Evolutionary conservation across 1,139 yeast genomes (phyloP).

Genomic region (Blastobotrys apis): DNA sequence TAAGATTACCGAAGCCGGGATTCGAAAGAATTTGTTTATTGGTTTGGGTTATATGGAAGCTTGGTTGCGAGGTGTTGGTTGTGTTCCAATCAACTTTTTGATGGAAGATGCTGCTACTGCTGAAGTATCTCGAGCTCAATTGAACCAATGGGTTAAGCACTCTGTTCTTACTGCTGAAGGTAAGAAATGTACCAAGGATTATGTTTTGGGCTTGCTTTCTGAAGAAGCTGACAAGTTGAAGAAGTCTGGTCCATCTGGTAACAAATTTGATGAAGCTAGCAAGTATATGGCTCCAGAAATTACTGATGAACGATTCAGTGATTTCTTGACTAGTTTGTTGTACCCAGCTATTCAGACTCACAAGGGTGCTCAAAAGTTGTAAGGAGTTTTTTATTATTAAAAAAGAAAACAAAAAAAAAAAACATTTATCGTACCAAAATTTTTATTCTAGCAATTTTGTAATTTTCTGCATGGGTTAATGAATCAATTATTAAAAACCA

Average conservation of each 20-base stretch:
- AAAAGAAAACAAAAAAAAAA: neutral
- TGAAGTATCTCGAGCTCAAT: slow-evolving; percentile 76
- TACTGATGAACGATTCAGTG: slow-evolving; percentile 59
- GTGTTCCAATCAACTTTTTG: slow-evolving; percentile 76
- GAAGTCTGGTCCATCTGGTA: slow-evolving; percentile 49
- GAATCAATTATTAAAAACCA: too few relatives aligned
- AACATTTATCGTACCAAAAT: neutral
- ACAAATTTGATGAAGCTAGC: slow-evolving; percentile 50
- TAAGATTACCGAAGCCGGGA: slow-evolving; percentile 65
- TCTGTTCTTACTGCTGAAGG: slow-evolving; percentile 57
- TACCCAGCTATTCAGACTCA: slow-evolving; percentile 30
- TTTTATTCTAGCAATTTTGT: too few relatives aligned
- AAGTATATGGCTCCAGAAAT: slow-evolving; percentile 63
- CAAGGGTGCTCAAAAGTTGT: slow-evolving; percentile 24
- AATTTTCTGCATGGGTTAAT: too few relatives aligned
- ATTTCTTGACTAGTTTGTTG: slow-evolving; percentile 53
- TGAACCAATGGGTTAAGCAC: slow-evolving; percentile 83
- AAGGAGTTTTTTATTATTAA: slow-evolving; percentile 7
- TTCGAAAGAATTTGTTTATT: slow-evolving; percentile 64
- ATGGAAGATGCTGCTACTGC: slow-evolving; percentile 92
- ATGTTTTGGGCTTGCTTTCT: slow-evolving; percentile 50
- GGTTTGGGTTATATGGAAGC: slow-evolving; percentile 79
- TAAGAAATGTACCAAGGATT: slow-evolving; percentile 56
- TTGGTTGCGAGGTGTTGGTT: slow-evolving; percentile 75
- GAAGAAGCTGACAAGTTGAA: slow-evolving; percentile 61